Base-by-base conservation (phyloP, 306 rosid genomes). In the Senna siamea region DNA sequence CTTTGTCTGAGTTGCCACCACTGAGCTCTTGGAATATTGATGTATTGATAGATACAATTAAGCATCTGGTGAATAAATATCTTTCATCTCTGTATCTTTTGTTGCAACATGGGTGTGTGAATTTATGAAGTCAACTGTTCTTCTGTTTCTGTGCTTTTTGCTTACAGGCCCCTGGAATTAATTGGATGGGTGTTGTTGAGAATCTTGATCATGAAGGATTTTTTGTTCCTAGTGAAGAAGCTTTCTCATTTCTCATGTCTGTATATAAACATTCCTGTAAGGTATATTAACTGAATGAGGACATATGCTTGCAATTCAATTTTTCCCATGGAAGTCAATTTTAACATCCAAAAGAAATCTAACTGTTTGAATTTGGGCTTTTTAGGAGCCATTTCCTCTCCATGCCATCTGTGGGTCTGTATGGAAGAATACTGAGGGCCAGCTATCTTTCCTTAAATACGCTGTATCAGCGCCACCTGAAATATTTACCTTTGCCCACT, bases 381-480 rank as follows among this genome's bases (percentile, higher is more conserved):
- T 58, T 65, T 82, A 95, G 99, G 99, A 90, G 67, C 88, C 88
- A n/a, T 92, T 95, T 81, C 99, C 99, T n/a, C 91, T 95, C 55
- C 90, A 92, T 80, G 89, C 97, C 40, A 70, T 95, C 48, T 95
- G 93, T 78, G 97, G 99, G 69, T 90, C 96, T 67, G 85, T 95
- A 59, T 95, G 99, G 99, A 90, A 92, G 86, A 92, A 95, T 70
- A 87, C 87, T 2, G 99, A 95, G 89, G 98, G 97, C 69, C 99
- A 95, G 81, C 79, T 95, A 57, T 95, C 99, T 51, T 95, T 95
- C 78, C 93, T 95, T 37, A 92, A 86, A 78, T 85, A 87, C 77
- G 99, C 97, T 41, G 96, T 87, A 22, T 83, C 87, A 35, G 90
- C 97, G 48, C 89, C 92, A 43, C 93, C 92, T 0, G 99, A 95